Evolutionary conservation across 1,139 yeast species (phyloP).

Genomic region (Candida sp.): DNA sequence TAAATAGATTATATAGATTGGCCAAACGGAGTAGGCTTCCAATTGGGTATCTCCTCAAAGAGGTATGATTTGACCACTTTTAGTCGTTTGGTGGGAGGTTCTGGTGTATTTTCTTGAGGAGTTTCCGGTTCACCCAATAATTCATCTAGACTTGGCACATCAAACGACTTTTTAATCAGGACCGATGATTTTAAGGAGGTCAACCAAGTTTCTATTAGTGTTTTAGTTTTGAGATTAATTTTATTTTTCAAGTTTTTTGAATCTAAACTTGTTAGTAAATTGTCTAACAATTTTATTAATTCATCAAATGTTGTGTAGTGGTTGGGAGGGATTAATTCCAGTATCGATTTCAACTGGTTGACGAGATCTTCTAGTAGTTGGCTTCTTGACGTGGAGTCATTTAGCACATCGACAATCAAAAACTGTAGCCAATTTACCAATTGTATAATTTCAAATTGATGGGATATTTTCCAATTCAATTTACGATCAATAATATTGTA

Average conservation of each 20-base stretch:
- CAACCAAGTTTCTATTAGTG: constrained; percentile 2
- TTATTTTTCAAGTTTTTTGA: constrained; percentile 4
- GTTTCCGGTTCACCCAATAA: constrained; percentile 14
- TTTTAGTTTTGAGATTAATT: constrained; percentile 1
- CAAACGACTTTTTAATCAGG: constrained; percentile 8
- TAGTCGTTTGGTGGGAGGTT: constrained; percentile 3
- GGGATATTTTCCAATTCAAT: not conserved
- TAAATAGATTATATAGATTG: constrained; percentile 5
- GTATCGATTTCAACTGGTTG: not conserved
- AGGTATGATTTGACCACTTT: constrained; percentile 11
- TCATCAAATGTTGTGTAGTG: not conserved
- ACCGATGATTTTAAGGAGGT: constrained; percentile 5
- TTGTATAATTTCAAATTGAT: constrained; percentile 10
- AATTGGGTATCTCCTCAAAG: constrained; percentile 23
- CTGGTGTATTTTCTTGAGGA: not conserved
- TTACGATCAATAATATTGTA: not conserved
- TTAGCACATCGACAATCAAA: constrained; percentile 4
- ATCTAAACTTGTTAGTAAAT: not conserved
- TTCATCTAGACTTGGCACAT: constrained; percentile 21
- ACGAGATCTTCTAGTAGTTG: not conserved
- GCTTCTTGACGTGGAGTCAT: not conserved
- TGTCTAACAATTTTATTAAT: not conserved
- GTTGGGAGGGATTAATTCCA: not conserved
- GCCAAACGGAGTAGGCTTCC: constrained; percentile 38
- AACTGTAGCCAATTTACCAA: constrained; percentile 16